Conservation (phyloP, 768 basidiomycete species). For the Candolleomyces aberdarensis region DNA sequence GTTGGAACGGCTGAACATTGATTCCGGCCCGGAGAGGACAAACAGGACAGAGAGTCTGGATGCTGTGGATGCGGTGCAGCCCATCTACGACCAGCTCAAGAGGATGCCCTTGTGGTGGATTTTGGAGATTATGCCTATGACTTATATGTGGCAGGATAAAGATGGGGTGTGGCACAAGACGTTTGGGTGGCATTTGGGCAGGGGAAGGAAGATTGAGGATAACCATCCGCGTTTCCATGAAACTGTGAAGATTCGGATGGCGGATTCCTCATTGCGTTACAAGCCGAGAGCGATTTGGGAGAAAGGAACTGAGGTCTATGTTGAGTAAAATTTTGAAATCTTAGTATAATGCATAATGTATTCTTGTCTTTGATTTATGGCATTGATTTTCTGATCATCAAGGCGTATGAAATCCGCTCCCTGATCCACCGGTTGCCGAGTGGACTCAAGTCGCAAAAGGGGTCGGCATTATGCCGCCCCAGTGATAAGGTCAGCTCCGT, state of each 20-base stretch:
- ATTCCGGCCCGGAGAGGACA: constrained; percentile 9
- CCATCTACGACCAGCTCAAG: constrained; percentile 51
- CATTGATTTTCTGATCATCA: no score
- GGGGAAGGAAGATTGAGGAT: constrained; percentile 48
- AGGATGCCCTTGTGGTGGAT: constrained; percentile 57
- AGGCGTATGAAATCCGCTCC: no score
- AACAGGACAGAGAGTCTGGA: constrained; percentile 5
- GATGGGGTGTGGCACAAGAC: constrained; percentile 51
- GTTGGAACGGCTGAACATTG: constrained; percentile 41
- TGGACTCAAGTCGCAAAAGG: no score
- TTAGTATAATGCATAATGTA: no score
- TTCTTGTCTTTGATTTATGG: no score
- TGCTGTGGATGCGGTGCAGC: constrained; percentile 40
- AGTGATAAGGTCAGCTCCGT: no score
- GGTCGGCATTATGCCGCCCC: no score
- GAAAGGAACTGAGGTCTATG: constrained; percentile 46
- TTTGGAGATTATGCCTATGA: constrained; percentile 62
- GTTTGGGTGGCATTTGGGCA: constrained; percentile 50
- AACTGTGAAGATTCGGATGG: constrained; percentile 59
- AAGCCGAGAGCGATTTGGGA: constrained; percentile 54
- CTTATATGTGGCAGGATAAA: constrained; percentile 53
- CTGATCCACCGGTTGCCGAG: no score
- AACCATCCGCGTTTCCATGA: constrained; percentile 55
- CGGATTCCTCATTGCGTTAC: constrained; percentile 41
- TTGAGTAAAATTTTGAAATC: constrained; percentile 15